A percentile compares a stretch with the other conserved stretches of the same genome.
Evolutionary conservation across 179 eudicot species (phyloP).

Genomic region (Sideroxylon spinosum): DNA sequence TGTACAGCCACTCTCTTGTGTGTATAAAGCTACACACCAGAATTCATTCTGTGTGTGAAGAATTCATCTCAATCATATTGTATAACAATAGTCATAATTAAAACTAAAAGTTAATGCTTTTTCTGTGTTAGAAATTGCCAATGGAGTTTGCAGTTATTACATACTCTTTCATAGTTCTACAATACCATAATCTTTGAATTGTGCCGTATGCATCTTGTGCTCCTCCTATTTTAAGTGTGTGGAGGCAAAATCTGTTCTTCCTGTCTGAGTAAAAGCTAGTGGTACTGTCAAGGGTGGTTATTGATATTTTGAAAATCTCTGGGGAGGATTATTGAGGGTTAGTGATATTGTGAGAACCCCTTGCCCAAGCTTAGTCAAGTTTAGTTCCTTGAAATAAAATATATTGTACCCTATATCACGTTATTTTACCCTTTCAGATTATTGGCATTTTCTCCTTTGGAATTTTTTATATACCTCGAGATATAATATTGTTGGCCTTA

Average conservation of each 20-base stretch:
- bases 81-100: neutral
- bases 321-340: neutral
- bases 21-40: too few relatives aligned
- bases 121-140: neutral
- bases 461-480: neutral
- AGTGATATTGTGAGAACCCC: neutral
- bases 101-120: neutral
- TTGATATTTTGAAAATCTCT: neutral
- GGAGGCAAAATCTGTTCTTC: neutral
- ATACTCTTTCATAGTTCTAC: neutral
- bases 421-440: neutral
- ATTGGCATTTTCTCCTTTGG: neutral
- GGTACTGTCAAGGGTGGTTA: neutral
- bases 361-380: too few relatives aligned
- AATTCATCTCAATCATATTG: too few relatives aligned
- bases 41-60: too few relatives aligned
- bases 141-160: neutral
- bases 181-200: neutral
- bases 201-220: neutral
- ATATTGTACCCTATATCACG: neutral
- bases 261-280: conserved; percentile 3
- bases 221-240: neutral
- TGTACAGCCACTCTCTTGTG: too few relatives aligned
- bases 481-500: neutral
- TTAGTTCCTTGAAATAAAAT: neutral